Conservation (phyloP, 257 asterid genomes). For the Solanum corneliomulleri region DNA sequence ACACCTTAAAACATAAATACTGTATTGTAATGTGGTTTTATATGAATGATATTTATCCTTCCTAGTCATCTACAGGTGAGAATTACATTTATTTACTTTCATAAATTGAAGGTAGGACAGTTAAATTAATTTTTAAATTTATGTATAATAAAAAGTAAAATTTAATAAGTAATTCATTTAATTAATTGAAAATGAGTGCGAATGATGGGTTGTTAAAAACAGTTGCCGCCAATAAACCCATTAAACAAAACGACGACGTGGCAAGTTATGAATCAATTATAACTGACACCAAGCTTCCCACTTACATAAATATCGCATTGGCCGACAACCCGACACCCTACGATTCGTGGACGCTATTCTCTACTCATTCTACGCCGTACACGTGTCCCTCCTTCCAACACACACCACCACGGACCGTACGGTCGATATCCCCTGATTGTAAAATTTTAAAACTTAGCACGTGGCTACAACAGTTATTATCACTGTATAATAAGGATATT, state of each 20-base stretch:
- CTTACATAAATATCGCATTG: constrained; percentile 11
- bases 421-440: not conserved
- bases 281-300: constrained; percentile 18
- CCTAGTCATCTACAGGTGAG: not conserved
- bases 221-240: not conserved
- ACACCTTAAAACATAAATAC: too few species aligned
- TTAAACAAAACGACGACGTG: constrained; percentile 6
- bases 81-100: not conserved
- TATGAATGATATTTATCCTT: not conserved
- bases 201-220: not conserved
- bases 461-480: constrained; percentile 1
- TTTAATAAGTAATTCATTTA: too few species aligned
- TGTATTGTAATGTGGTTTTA: not conserved
- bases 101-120: not conserved
- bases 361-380: not conserved
- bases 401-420: not conserved
- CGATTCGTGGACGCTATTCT: constrained; percentile 10
- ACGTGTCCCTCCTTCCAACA: not conserved
- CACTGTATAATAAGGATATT: constrained; percentile 1
- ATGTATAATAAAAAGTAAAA: too few species aligned
- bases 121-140: too few species aligned
- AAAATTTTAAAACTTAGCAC: not conserved
- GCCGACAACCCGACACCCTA: constrained; percentile 40
- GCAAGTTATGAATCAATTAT: constrained; percentile 10
- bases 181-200: not conserved